Conservation (phyloP, 768 basidiomycete species). For the Hemileccinum rubropunctum region DNA sequence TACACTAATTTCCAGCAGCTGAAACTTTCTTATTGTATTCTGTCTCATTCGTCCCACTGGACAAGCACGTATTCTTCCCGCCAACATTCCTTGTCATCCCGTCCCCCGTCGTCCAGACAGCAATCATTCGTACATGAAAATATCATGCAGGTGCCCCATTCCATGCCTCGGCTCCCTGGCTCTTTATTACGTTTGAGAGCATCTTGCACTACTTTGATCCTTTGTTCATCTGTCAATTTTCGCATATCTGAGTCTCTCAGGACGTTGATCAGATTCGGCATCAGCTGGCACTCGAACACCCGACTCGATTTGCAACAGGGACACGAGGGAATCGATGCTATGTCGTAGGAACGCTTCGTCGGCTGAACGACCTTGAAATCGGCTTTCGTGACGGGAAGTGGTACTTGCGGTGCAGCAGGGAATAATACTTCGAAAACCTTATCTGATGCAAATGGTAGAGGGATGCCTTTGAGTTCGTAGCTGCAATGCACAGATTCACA, state of each 20-base stretch:
- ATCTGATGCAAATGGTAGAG: constrained; percentile 85
- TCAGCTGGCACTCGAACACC: constrained; percentile 91
- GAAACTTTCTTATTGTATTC: no score
- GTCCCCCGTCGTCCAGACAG: constrained; percentile 43
- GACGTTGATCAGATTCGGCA: constrained; percentile 89
- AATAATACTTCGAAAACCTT: constrained; percentile 72
- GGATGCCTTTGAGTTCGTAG: constrained; percentile 84
- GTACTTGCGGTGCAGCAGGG: constrained; percentile 44
- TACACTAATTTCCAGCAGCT: background rate
- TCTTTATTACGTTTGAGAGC: constrained; percentile 47
- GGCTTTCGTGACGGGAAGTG: constrained; percentile 57
- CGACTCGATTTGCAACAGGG: constrained; percentile 62
- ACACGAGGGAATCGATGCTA: constrained; percentile 59
- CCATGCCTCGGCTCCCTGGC: constrained; percentile 66
- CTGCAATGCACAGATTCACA: constrained; percentile 36
- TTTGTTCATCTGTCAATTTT: constrained; percentile 62
- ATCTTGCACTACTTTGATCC: constrained; percentile 58
- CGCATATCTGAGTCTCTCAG: constrained; percentile 40
- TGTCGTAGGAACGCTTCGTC: constrained; percentile 52
- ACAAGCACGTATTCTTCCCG: constrained; percentile 72
- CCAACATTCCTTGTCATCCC: constrained; percentile 49
- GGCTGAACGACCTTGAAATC: constrained; percentile 51
- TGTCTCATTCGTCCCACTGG: constrained; percentile 65
- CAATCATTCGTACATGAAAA: constrained; percentile 88
- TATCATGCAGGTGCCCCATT: constrained; percentile 91